Conservation (phyloP, 2,329 filamentous ascomycete genomes). For the Beauveria australis region DNA sequence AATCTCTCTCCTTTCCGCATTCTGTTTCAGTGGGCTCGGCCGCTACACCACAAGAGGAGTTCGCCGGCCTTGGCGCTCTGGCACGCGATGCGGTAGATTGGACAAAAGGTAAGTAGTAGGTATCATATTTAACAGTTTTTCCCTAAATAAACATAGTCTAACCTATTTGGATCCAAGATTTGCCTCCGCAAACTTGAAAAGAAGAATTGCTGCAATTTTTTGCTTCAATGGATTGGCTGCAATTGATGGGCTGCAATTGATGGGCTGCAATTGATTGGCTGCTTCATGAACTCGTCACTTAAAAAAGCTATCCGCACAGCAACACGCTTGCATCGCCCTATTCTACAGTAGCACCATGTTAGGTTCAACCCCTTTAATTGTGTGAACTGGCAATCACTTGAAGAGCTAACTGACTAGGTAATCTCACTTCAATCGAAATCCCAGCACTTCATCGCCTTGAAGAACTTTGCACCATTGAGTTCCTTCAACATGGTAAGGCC, state of each 20-base stretch:
- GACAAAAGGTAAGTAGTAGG: neutral
- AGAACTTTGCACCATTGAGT: neutral
- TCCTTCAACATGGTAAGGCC: neutral
- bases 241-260: neutral
- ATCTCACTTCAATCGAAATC: neutral
- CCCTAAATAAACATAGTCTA: no score
- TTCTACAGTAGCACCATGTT: neutral
- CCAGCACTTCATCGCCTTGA: neutral
- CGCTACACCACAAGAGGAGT: neutral
- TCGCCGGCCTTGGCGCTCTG: neutral
- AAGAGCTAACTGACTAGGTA: neutral
- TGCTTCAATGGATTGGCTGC: neutral
- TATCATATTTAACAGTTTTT: neutral
- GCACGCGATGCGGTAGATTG: neutral
- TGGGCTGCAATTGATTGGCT: neutral
- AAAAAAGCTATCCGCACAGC: neutral
- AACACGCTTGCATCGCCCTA: neutral
- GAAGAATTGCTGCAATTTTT: no score
- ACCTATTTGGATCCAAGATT: no score
- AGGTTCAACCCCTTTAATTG: constrained; percentile 1
- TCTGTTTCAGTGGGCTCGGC: neutral
- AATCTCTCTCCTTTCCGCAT: neutral
- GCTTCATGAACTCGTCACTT: neutral
- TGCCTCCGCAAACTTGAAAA: neutral
- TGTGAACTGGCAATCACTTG: neutral